Conservation (phyloP, 768 basidiomycete species). For the Macrocybe gigantea region DNA sequence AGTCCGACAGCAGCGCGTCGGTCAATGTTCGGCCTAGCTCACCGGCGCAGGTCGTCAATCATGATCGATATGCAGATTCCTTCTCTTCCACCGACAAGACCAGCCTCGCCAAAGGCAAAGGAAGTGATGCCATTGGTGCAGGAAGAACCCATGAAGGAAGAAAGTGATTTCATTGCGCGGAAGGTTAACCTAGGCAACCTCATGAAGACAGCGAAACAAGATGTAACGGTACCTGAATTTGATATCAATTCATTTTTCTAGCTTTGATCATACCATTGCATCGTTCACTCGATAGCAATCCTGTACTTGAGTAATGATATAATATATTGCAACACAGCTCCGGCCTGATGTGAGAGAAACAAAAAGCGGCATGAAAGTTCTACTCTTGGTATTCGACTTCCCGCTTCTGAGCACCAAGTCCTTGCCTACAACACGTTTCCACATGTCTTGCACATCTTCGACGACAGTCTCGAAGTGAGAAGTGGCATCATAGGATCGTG, state of each 20-base stretch:
- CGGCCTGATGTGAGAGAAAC: no score
- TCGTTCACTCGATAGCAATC: no score
- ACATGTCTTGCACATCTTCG: slow-evolving; percentile 95
- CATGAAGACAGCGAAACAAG: slow-evolving; percentile 88
- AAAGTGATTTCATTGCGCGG: slow-evolving; percentile 54
- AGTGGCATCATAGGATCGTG: slow-evolving; percentile 96
- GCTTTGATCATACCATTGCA: not conserved
- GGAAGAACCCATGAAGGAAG: slow-evolving; percentile 39
- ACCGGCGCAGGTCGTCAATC: slow-evolving; percentile 66
- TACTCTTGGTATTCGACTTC: slow-evolving; percentile 61
- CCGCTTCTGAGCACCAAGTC: slow-evolving; percentile 82
- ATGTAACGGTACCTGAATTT: slow-evolving; percentile 82
- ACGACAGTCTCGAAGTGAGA: slow-evolving; percentile 99
- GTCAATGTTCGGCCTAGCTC: slow-evolving; percentile 42
- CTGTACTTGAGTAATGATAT: no score
- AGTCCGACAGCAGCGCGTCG: slow-evolving; percentile 41
- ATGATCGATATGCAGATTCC: slow-evolving; percentile 86
- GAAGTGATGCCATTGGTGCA: slow-evolving; percentile 11
- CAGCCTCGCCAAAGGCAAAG: slow-evolving; percentile 38
- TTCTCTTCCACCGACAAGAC: slow-evolving; percentile 52
- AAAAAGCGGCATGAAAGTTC: slow-evolving; percentile 3
- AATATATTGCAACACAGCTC: no score
- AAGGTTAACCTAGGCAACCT: slow-evolving; percentile 76
- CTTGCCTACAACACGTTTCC: slow-evolving; percentile 77
- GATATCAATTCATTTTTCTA: slow-evolving; percentile 76